Conservation (phyloP, 352 stramenopile species). For the Phytophthora syringae region DNA sequence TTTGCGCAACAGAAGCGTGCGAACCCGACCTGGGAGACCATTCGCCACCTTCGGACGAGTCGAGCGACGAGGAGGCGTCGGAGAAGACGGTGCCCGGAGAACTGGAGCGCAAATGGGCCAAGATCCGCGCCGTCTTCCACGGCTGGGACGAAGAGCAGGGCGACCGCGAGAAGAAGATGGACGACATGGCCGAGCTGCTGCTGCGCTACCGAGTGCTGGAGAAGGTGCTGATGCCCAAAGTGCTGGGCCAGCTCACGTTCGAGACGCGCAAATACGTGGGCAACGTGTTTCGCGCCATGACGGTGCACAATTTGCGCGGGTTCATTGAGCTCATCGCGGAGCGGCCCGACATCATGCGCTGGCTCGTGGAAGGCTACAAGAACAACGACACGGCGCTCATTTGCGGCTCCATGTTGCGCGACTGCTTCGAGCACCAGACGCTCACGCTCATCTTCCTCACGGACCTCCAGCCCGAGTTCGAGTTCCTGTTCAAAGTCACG, state of each 20-base stretch:
- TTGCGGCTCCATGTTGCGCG: conserved; percentile 80
- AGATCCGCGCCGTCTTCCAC: conserved; percentile 79
- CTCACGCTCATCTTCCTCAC: conserved; percentile 69
- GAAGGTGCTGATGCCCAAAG: conserved; percentile 74
- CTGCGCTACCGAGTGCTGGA: conserved; percentile 77
- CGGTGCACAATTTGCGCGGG: conserved; percentile 66
- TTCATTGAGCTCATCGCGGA: conserved; percentile 72
- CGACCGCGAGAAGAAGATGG: conserved; percentile 81
- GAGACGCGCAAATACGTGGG: conserved; percentile 86
- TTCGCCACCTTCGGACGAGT: conserved; percentile 52
- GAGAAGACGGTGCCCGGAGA: conserved; percentile 78
- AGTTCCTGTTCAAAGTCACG: conserved; percentile 73
- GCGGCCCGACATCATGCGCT: conserved; percentile 71
- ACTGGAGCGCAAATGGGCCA: conserved; percentile 75
- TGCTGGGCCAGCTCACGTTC: conserved; percentile 77
- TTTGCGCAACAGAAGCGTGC: conserved; percentile 38
- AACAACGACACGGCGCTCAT: conserved; percentile 79
- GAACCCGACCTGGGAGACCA: conserved; percentile 38
- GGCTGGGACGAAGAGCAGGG: conserved; percentile 75
- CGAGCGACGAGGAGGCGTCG: conserved; percentile 61
- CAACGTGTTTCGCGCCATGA: conserved; percentile 80
- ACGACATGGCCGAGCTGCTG: conserved; percentile 78
- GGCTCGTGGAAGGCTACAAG: conserved; percentile 77
- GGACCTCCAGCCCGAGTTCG: conserved; percentile 68
- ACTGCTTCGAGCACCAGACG: conserved; percentile 76